These are phyloP conservation scores for Ustilago shanxiensis DNA, from an alignment of 1,284 basidiomycete genomes.

Conservation along the genomic window DNA sequence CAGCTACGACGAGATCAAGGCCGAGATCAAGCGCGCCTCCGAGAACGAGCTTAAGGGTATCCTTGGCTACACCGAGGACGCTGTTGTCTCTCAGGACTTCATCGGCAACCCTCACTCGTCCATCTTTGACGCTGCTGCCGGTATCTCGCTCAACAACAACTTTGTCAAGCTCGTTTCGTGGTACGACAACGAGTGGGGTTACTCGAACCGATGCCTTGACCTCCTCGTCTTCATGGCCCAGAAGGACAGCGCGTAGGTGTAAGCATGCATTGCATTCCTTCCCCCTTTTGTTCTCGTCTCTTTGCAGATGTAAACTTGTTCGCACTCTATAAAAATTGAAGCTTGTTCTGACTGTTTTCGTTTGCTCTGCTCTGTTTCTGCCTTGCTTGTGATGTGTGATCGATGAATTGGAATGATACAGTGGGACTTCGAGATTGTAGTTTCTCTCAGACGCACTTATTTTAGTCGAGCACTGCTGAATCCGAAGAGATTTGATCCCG, in stretches of 20 bases:
- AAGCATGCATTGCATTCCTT: constrained; percentile 17
- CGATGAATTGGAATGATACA: not conserved
- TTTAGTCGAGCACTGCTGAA: not conserved
- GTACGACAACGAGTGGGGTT: constrained; percentile 90
- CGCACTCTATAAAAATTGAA: not conserved
- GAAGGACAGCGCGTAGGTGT: constrained; percentile 71
- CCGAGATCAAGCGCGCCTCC: constrained; percentile 84
- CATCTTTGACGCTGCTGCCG: constrained; percentile 83
- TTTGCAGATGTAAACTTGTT: not conserved
- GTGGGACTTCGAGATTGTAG: constrained; percentile 22
- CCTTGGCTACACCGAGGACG: constrained; percentile 94
- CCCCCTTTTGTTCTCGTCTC: constrained; percentile 1
- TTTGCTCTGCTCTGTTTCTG: not conserved
- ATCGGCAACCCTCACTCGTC: constrained; percentile 78
- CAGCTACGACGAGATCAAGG: constrained; percentile 92
- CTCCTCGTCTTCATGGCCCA: constrained; percentile 85
- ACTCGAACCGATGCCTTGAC: constrained; percentile 94
- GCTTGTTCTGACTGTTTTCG: constrained; percentile 7
- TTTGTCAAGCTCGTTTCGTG: constrained; percentile 96
- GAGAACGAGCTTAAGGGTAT: constrained; percentile 81
- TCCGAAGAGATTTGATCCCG: not conserved
- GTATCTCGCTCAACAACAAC: constrained; percentile 90
- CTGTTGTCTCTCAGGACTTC: constrained; percentile 80
- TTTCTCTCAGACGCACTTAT: not conserved
- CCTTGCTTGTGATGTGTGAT: not conserved